Evolutionary conservation across 768 basidiomycete genomes (phyloP), one percentile per base, ranked within the genome.

Genomic region (Sutorius australiensis): DNA sequence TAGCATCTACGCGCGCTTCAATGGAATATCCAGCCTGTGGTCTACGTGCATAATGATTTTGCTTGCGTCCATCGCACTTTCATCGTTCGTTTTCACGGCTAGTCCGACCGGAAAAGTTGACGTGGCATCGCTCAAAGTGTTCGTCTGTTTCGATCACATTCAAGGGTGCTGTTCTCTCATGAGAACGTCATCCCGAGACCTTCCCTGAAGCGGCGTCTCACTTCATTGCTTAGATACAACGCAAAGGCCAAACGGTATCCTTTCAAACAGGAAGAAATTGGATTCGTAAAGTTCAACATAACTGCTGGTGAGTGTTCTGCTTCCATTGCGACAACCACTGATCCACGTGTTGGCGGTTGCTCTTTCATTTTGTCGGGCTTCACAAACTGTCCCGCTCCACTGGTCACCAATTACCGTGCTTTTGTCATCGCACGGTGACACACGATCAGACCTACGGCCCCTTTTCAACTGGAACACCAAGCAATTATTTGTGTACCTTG

Each of bases 391-490:
- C 21, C 30, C 36, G 45, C 47, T 60, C 60, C 51, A 50, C 55
- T 7, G 36, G 19, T 34, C 8, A 44, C 34, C 52, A 55, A 64
- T 65, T 54, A 55, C 57, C 57, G 53, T 24, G 50, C 39, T 48
- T 44, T n/a, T 37, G 12, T 30, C 12, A 46, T 49, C 43, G 39
- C 44, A 39, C 46, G 48, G 24, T 47, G 50, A 41, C 27, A 24
- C 28, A 34, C 48, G 33, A 21, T 43, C 57, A 93, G 93, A 95
- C 71, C 75, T 95, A 5, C 75, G 80, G 9, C 82, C 93, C 12
- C 76, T 95, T 30, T 95, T 94, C 72, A 75, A 94, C 71, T 95
- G 92, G 92, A 95, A 95, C 70, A 95, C 93, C n/a, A 95, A 95
- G 70, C 93, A 95, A 65, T 65, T 95, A 11, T 95, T 95, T 67